Base-by-base conservation (phyloP, 2,329 filamentous ascomycete genomes). In the Exophiala phaeomuriformis region DNA sequence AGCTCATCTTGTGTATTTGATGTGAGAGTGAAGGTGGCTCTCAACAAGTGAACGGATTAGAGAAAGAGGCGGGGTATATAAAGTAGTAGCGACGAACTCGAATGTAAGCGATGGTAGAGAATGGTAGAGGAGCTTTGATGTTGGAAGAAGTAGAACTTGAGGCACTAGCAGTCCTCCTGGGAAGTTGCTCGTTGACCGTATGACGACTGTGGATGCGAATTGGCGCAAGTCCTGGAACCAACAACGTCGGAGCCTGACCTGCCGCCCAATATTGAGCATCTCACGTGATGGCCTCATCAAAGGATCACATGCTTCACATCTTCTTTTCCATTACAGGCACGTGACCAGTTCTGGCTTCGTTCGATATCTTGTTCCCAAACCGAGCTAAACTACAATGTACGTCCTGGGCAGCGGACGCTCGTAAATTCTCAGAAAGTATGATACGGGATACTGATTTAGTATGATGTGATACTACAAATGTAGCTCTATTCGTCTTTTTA, bases 1-100 rank as follows among this genome's bases (percentile, higher is more conserved):
- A 76, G 57, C 72, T 75, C 74, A 76, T 76, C 50, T 47, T 67
- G 55, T 19, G 19, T 19, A 40, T 10, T 8, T 39, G 51, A 36
- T 42, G 31, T 7, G 32, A 32, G 32, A 10, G 31, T 4, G 47
- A 42, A 43, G 27, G 29, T 4, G n/a, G 12, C 28, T 12, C 31
- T 35, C 7, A 28, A 51, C 37, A 29, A 6, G 44, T 45, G n/a
- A 36, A 27, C 4, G n/a, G 31, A 37, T 5, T 10, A n/a, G 29
- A 35, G 19, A 27, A 7, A 19, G 8, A 35, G 19, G n/a, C 4
- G 5, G 27, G 31, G 29, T 5, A 29, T 5, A n/a, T 4, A 10
- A 37, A 37, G 33, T 19, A 4, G 31, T 19, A 47, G 19, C 32
- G 44, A 36, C 32, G 12, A 41, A 45, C 10, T 4, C 7, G 32